Conservation (phyloP, 345 rosid species). For the Brassica carinata region DNA sequence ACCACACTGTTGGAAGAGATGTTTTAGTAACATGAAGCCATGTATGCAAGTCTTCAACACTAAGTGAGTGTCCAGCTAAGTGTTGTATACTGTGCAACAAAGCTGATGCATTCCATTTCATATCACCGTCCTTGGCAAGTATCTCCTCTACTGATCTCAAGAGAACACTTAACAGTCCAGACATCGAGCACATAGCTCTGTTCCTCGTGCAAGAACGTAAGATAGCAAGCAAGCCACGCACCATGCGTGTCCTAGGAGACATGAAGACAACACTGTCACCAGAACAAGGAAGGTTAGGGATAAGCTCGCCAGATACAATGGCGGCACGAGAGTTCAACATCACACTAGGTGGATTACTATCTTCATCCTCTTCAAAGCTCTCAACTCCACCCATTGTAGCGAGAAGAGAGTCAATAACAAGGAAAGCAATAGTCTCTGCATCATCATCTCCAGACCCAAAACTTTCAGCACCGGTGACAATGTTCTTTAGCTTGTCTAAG, state of each 20-base stretch:
- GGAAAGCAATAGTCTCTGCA: constrained; percentile 66
- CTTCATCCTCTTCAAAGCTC: constrained; percentile 94
- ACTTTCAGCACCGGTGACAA: constrained; percentile 73
- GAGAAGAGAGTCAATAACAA: constrained; percentile 90
- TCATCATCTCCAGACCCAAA: constrained; percentile 79
- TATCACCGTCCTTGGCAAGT: constrained; percentile 52
- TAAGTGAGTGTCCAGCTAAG: constrained; percentile 86
- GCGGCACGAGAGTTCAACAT: constrained; percentile 98
- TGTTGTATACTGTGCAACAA: constrained; percentile 81
- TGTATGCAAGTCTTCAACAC: constrained; percentile 67
- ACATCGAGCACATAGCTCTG: constrained; percentile 93
- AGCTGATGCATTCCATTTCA: constrained; percentile 73
- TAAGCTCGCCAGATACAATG: constrained; percentile 83
- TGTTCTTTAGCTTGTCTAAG: constrained; percentile 80
- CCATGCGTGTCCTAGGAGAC: constrained; percentile 97
- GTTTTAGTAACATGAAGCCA: constrained; percentile 73
- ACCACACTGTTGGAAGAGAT: constrained; percentile 66
- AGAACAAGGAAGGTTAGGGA: constrained; percentile 78
- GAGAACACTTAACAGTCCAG: constrained; percentile 82
- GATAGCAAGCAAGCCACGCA: constrained; percentile 83
- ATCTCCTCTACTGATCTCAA: constrained; percentile 81
- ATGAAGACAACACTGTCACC: constrained; percentile 67
- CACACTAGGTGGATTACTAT: constrained; percentile 90
- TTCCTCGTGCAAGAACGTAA: constrained; percentile 94
- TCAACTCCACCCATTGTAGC: constrained; percentile 99